Base-by-base conservation (phyloP, 495 filamentous ascomycete genomes). In the Talaromyces borbonicus region DNA sequence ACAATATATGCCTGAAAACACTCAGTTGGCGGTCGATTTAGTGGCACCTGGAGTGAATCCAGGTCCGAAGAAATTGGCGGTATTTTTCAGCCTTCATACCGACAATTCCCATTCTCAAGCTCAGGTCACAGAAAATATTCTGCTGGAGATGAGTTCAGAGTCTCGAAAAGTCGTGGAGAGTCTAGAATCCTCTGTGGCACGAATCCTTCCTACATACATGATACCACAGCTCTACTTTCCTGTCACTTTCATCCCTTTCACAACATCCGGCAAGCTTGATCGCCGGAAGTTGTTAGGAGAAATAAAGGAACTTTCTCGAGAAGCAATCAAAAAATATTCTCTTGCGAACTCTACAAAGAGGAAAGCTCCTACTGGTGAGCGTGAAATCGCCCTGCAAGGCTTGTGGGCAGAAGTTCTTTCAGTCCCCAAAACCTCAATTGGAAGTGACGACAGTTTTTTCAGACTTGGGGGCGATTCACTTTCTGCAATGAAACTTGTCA, bases 221-320 rank as follows among this genome's bases (percentile, higher is more conserved):
- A 67, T 83, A 14, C 81, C 81, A 4, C 65, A 73, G 2, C 67
- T 77, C 0, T 83, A 75, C 49, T 75, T 84, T 40, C 78, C 79
- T 0, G 52, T 84, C 1, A 57, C 58, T 18, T 59, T 66, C 29
- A 68, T 84, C 51, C 81, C 80, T 0, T 61, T 74, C 9, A 58
- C 74, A 3, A 68, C 71, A 0, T 79, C 78, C 0, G 75, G 67
- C 4, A 85, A 85, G 58, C 72, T 73, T 4, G 80, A 85, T 46
- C 73, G 80, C 20, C 75, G 77, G 47, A 65, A 64, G 7, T 66
- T 85, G n/a, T 58, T 58, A 41, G 50, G 50, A 0, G 62, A 68
- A 50, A 66, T 66, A 0, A 56, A 69, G 12, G 41, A 56, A 4
- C 49, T 76, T 20, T 44, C 60, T 3, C 68, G 69, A 20, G 65